Percentiles rank a stretch among this genome's conserved stretches.
Evolutionary conservation across 23 red algal genomes (phyloP).

Genomic region (Gracilaria domingensis): DNA sequence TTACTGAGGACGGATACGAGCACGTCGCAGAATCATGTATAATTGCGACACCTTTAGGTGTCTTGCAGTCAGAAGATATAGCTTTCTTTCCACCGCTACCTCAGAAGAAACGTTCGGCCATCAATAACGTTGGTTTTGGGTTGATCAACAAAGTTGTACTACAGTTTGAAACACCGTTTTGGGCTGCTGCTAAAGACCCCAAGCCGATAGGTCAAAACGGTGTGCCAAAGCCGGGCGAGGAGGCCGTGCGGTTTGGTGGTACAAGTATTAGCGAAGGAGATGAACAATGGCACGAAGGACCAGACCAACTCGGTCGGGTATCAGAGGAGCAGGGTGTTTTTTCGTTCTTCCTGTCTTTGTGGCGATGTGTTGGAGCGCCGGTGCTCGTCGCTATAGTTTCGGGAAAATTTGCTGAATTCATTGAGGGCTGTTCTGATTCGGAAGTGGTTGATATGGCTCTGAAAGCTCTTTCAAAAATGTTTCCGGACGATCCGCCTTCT

Average conservation of each 20-base stretch:
- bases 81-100: slow-evolving; percentile 78
- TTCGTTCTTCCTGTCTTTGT: slow-evolving; percentile 82
- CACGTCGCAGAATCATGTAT: slow-evolving; percentile 76
- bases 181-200: slow-evolving; percentile 10
- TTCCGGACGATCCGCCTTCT: slow-evolving; percentile 35
- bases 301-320: slow-evolving; percentile 65
- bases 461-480: slow-evolving; percentile 69
- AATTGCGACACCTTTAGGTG: slow-evolving; percentile 88
- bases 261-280: not conserved
- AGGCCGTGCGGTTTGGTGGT: not conserved
- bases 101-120: slow-evolving; percentile 74
- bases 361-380: slow-evolving; percentile 70
- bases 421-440: slow-evolving; percentile 64
- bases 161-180: slow-evolving; percentile 84
- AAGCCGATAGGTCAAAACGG: not conserved
- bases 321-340: slow-evolving; percentile 74
- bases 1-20: slow-evolving; percentile 44
- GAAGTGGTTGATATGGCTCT: slow-evolving; percentile 68
- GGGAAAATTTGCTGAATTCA: slow-evolving; percentile 75
- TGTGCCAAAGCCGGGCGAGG: not conserved
- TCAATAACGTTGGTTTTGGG: slow-evolving; percentile 86
- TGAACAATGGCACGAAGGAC: slow-evolving; percentile 10
- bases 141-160: slow-evolving; percentile 93
- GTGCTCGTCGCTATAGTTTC: slow-evolving; percentile 75
- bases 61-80: slow-evolving; percentile 72